phyloP scores from a whole-genome alignment of 176 grass and related monocot species.

The Guadua angustifolia region DNA sequence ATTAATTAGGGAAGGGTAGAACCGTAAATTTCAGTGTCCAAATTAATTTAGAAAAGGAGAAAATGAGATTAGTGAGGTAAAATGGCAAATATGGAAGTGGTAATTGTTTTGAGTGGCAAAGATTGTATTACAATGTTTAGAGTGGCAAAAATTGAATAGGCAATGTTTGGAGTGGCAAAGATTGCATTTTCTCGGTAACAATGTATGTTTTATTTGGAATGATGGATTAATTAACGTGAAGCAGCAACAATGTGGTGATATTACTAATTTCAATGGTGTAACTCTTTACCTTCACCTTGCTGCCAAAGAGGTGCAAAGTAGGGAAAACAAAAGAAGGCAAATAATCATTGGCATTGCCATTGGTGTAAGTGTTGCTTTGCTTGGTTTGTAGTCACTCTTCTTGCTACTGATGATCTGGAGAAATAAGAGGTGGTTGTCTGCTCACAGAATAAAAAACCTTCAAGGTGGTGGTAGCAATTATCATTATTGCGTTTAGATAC shows the following conservation, averaged over 20 bases:
- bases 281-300: constrained; percentile 43
- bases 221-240: constrained; percentile 13
- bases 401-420: constrained; percentile 16
- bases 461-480: constrained; percentile 32
- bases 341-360: constrained; percentile 7
- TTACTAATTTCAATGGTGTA: not conserved
- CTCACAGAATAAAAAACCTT: not conserved
- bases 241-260: not conserved
- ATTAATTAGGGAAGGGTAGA: too few relatives aligned
- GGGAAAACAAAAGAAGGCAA: not conserved
- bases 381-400: constrained; percentile 20
- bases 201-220: constrained; percentile 6
- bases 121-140: too few relatives aligned
- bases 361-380: not conserved
- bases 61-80: too few relatives aligned
- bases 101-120: too few relatives aligned
- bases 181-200: constrained; percentile 2
- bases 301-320: constrained; percentile 45
- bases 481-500: constrained; percentile 46
- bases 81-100: too few relatives aligned
- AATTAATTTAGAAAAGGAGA: too few relatives aligned
- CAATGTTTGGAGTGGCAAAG: too few relatives aligned
- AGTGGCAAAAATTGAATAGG: too few relatives aligned
- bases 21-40: too few relatives aligned
- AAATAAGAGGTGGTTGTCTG: not conserved